phyloP scores from a whole-genome alignment of 495 filamentous ascomycete genomes.

The Podospora didyma region DNA sequence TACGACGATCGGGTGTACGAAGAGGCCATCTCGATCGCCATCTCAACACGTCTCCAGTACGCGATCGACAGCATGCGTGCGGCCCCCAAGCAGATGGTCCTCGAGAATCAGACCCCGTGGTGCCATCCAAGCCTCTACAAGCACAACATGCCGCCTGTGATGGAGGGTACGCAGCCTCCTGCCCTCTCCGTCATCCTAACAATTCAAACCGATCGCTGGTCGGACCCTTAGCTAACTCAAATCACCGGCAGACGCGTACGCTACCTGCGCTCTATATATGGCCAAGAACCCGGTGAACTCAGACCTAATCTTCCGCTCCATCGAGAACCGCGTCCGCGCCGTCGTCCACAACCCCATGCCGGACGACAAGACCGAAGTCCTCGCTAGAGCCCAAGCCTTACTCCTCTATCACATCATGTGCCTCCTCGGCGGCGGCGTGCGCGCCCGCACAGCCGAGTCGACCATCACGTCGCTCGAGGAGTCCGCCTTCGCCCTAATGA shows the following conservation, averaged over 20 bases:
- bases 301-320: conserved; percentile 37
- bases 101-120: conserved; percentile 47
- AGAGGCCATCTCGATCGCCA: conserved; percentile 3
- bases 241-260: conserved; percentile 39
- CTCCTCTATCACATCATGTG: conserved; percentile 52
- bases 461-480: conserved; percentile 33
- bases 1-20: background rate
- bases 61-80: conserved; percentile 38
- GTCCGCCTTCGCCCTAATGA: conserved; percentile 27
- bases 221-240: background rate
- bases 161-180: conserved; percentile 39
- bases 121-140: conserved; percentile 44
- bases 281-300: conserved; percentile 43
- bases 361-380: conserved; percentile 12
- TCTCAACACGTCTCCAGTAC: conserved; percentile 40
- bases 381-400: conserved; percentile 42
- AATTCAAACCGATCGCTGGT: background rate
- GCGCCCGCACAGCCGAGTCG: conserved; percentile 34
- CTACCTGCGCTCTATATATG: conserved; percentile 47
- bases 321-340: conserved; percentile 35
- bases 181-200: background rate
- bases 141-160: conserved; percentile 40
- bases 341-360: conserved; percentile 34
- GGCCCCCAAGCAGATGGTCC: conserved; percentile 44
- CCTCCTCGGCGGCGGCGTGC: conserved; percentile 48